phyloP scores from a whole-genome alignment of 2,329 filamentous ascomycete genomes.

The Tolypocladium amazonense region DNA sequence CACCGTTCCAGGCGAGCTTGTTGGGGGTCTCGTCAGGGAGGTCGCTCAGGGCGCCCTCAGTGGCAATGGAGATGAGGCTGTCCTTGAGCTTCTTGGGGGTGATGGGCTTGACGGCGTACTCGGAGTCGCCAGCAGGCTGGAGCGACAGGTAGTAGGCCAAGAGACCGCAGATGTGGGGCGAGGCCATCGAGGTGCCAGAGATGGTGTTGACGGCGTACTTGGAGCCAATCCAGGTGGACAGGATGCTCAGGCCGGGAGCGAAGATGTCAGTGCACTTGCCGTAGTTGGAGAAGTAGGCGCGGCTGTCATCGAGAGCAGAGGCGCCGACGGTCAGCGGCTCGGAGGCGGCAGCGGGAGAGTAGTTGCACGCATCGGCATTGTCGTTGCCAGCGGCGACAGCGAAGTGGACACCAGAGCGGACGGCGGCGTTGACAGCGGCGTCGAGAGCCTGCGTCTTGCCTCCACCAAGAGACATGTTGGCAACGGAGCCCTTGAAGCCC shows the following conservation, averaged over 20 bases:
- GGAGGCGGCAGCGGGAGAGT: slow-evolving; percentile 87
- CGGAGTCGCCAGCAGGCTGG: slow-evolving; percentile 81
- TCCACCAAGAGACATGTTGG: slow-evolving; percentile 98
- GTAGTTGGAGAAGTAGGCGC: slow-evolving; percentile 99
- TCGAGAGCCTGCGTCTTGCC: slow-evolving; percentile 93
- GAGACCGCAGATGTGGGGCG: slow-evolving; percentile 91
- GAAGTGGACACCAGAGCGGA: slow-evolving; percentile 88
- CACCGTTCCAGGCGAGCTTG: slow-evolving; percentile 98
- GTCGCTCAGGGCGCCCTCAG: slow-evolving; percentile 64
- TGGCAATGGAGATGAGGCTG: slow-evolving; percentile 74
- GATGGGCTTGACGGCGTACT: slow-evolving; percentile 80
- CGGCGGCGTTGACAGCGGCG: slow-evolving; percentile 85
- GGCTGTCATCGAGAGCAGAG: slow-evolving; percentile 84
- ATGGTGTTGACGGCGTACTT: slow-evolving; percentile 97
- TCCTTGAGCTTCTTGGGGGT: slow-evolving; percentile 92
- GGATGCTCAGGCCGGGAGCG: slow-evolving; percentile 90
- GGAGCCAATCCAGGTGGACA: slow-evolving; percentile 97
- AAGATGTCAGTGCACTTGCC: slow-evolving; percentile 99
- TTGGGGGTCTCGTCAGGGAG: slow-evolving; percentile 83
- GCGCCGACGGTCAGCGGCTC: slow-evolving; percentile 95
- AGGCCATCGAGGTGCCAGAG: slow-evolving; percentile 98
- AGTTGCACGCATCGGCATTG: slow-evolving; percentile 98
- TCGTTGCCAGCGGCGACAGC: slow-evolving; percentile 97
- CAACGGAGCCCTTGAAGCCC: slow-evolving; percentile 97
- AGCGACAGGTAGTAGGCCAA: slow-evolving; percentile 97